A percentile compares a stretch with the other conserved stretches of the same genome.
phyloP scores from a whole-genome alignment of 257 asterid genomes.

The Nicotiana paniculata region DNA sequence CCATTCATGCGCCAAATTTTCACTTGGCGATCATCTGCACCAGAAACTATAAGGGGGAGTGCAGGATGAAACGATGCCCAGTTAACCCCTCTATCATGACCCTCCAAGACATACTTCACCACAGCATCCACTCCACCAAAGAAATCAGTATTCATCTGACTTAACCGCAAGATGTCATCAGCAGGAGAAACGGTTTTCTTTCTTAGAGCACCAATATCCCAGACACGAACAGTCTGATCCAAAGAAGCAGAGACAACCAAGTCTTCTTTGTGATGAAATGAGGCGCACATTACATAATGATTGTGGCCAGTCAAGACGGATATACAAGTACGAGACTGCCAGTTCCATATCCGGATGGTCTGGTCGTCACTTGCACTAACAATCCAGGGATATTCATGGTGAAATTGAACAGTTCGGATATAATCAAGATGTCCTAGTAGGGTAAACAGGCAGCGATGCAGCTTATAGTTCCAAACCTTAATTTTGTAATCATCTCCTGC shows the following conservation, averaged over 20 bases:
- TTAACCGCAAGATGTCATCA: conserved; percentile 76
- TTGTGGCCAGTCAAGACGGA: conserved; percentile 97
- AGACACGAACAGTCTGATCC: conserved; percentile 97
- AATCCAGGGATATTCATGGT: conserved; percentile 99
- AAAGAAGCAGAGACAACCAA: conserved; percentile 92
- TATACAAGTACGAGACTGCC: conserved; percentile 96
- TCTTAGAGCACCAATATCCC: conserved; percentile 95
- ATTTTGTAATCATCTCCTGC: conserved; percentile 98
- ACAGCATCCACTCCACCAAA: conserved; percentile 99
- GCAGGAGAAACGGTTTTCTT: conserved; percentile 92
- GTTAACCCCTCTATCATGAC: conserved; percentile 96
- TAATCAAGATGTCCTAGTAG: conserved; percentile 98
- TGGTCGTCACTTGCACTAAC: conserved; percentile 98
- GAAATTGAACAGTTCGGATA: conserved; percentile 92
- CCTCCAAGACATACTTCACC: conserved; percentile 96
- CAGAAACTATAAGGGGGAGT: conserved; percentile 93
- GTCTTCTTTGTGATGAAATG: conserved; percentile 95
- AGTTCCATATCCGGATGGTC: conserved; percentile 96
- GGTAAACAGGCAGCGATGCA: conserved; percentile 91
- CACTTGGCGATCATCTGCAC: conserved; percentile 98
- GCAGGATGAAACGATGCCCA: conserved; percentile 99
- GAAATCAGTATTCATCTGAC: conserved; percentile 91
- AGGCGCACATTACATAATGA: conserved; percentile 96
- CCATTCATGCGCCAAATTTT: conserved; percentile 99
- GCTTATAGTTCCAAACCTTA: conserved; percentile 94